Conservation (phyloP, 129 eudicot genomes). For the Ambrosia trifida region DNA sequence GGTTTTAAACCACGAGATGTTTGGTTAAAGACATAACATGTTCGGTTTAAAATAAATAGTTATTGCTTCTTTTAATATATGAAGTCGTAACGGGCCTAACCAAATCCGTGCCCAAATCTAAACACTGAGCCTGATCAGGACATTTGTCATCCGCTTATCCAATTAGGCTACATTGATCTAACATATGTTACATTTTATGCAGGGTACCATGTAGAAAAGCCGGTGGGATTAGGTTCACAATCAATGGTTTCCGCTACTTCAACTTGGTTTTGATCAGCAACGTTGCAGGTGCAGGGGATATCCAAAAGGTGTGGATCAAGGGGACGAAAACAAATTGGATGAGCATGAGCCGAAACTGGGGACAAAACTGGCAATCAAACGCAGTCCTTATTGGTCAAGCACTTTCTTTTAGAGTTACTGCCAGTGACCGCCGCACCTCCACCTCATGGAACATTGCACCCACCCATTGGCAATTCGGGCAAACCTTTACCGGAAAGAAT, state of each 20-base stretch:
- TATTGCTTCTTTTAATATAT: not conserved
- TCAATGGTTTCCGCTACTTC: slow-evolving; percentile 86
- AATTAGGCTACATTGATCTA: not conserved
- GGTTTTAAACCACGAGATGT: too few species aligned
- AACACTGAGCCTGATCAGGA: too few species aligned
- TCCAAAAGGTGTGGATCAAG: slow-evolving; percentile 56
- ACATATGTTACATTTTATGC: slow-evolving; percentile 3
- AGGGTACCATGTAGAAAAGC: slow-evolving; percentile 88
- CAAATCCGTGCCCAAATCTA: too few species aligned
- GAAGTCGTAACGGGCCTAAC: too few species aligned
- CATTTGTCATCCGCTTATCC: not conserved
- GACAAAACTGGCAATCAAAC: slow-evolving; percentile 88
- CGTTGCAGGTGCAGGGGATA: slow-evolving; percentile 91
- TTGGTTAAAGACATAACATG: too few species aligned
- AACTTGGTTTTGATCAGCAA: slow-evolving; percentile 75
- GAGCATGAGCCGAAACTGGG: slow-evolving; percentile 89
- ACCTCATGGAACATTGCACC: slow-evolving; percentile 88
- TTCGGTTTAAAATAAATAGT: too few species aligned
- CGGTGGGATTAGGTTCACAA: slow-evolving; percentile 78
- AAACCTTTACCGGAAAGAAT: slow-evolving; percentile 79
- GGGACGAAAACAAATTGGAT: slow-evolving; percentile 73
- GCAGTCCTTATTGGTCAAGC: slow-evolving; percentile 66
- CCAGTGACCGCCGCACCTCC: slow-evolving; percentile 71
- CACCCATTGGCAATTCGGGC: slow-evolving; percentile 81
- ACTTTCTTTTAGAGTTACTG: slow-evolving; percentile 66